A percentile compares a stretch with the other conserved stretches of the same genome.
Conservation (phyloP, 1,284 basidiomycete species). For the Rhodotorula sp. region DNA sequence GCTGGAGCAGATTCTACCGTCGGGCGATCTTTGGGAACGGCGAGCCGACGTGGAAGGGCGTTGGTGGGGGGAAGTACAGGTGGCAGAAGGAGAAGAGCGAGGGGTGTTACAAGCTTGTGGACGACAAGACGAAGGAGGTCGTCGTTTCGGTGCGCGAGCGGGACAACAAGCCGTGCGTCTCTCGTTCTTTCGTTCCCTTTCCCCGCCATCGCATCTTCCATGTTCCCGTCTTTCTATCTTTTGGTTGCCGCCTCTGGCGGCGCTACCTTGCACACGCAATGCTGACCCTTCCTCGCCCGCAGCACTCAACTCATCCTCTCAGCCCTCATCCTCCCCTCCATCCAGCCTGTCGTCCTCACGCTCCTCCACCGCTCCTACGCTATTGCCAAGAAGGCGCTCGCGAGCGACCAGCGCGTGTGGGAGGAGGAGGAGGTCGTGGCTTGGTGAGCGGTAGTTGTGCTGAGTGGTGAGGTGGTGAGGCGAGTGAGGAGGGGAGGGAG, state of each 20-base stretch:
- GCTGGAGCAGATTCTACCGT: conserved; percentile 18
- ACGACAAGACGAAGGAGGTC: conserved; percentile 18
- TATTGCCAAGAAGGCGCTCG: neutral
- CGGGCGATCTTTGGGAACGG: conserved; percentile 3
- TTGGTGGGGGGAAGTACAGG: conserved; percentile 18
- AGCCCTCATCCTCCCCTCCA: conserved; percentile 14
- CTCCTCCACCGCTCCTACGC: conserved; percentile 12
- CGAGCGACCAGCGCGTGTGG: conserved; percentile 6
- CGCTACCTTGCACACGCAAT: too few relatives aligned
- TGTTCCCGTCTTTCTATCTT: too few relatives aligned
- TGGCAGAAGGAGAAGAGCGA: conserved; percentile 1
- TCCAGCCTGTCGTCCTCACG: conserved; percentile 22
- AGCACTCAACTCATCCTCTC: conserved; percentile 21
- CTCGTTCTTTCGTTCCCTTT: neutral
- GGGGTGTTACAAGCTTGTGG: neutral
- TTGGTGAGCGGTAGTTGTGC: neutral
- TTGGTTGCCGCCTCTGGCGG: too few relatives aligned
- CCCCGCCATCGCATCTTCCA: fast-evolving
- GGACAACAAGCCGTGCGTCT: conserved; percentile 13
- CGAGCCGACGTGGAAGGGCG: conserved; percentile 18
- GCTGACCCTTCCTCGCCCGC: neutral
- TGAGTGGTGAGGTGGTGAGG: neutral
- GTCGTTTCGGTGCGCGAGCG: conserved; percentile 10
- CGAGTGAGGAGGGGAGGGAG: too few relatives aligned
- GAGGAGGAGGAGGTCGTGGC: conserved; percentile 19